A percentile compares a stretch with the other conserved stretches of the same genome.
These are phyloP conservation scores for Aegilops bicornis DNA, from an alignment of 176 grass and related monocot genomes.

Conservation along the genomic window DNA sequence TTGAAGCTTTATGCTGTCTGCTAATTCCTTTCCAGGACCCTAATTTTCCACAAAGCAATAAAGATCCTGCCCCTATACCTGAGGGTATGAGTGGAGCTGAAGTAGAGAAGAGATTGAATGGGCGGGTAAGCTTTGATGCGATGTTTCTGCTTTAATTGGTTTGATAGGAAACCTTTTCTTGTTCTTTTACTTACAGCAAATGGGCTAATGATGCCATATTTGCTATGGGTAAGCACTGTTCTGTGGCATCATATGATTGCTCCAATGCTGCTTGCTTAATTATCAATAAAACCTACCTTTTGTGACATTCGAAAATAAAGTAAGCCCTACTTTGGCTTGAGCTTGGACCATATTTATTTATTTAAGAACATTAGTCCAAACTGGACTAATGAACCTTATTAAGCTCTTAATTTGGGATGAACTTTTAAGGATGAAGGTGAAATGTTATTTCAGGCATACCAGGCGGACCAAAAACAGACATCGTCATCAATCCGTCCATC, in stretches of 20 bases:
- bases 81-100: constrained; percentile 87
- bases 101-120: constrained; percentile 68
- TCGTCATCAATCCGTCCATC: constrained; percentile 37
- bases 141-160: constrained; percentile 9
- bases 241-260: constrained; percentile 18
- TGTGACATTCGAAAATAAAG: too few species aligned
- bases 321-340: background rate
- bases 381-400: background rate
- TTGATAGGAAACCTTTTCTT: background rate
- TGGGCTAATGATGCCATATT: constrained; percentile 4
- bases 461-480: constrained; percentile 54
- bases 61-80: constrained; percentile 61
- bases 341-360: background rate
- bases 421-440: constrained; percentile 15
- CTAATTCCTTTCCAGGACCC: constrained; percentile 51
- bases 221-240: constrained; percentile 15
- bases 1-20: constrained; percentile 28
- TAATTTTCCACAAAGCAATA: constrained; percentile 51
- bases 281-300: constrained; percentile 21
- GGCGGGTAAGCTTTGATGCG: constrained; percentile 33
- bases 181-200: background rate
- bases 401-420: background rate
- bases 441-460: constrained; percentile 52
- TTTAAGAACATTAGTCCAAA: background rate
- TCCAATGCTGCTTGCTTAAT: background rate